A percentile compares a stretch with the other conserved stretches of the same genome.
Conservation (phyloP, 2,329 filamentous ascomycete species). For the Celoporthe dispersa region DNA sequence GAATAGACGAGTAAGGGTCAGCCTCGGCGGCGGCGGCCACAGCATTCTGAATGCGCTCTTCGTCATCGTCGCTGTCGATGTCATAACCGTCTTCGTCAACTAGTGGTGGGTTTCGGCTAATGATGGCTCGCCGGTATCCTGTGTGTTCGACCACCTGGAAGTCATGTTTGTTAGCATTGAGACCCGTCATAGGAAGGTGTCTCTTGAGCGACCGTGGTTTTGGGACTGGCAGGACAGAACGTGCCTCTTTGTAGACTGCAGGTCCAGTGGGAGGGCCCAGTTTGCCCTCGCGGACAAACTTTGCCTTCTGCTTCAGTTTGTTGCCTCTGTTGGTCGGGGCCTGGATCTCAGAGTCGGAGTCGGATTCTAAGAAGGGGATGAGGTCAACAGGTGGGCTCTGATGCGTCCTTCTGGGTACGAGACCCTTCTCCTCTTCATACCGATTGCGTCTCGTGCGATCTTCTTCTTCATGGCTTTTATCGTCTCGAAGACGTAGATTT, state of each 20-base stretch:
- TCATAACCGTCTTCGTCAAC: constrained; percentile 81
- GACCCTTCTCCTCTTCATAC: constrained; percentile 41
- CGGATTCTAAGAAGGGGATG: constrained; percentile 62
- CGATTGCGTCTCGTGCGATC: constrained; percentile 66
- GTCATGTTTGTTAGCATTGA: constrained; percentile 35
- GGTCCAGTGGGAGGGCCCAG: constrained; percentile 69
- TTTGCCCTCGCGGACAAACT: constrained; percentile 72
- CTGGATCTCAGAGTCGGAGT: constrained; percentile 75
- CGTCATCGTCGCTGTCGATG: constrained; percentile 73
- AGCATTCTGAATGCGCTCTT: constrained; percentile 64
- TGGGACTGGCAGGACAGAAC: constrained; percentile 32
- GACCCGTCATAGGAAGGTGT: constrained; percentile 19
- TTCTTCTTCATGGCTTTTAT: constrained; percentile 71
- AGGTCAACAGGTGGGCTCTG: constrained; percentile 17
- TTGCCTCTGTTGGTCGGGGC: constrained; percentile 75
- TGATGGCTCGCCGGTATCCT: constrained; percentile 72
- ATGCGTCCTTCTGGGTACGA: not conserved
- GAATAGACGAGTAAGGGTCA: constrained; percentile 75
- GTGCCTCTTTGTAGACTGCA: constrained; percentile 72
- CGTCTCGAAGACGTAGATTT: constrained; percentile 67
- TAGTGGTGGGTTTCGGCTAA: constrained; percentile 73
- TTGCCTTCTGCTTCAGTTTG: constrained; percentile 77
- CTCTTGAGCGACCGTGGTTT: not conserved
- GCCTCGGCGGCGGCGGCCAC: constrained; percentile 67
- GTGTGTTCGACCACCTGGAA: constrained; percentile 72